Evolutionary conservation across 257 asterid genomes (phyloP).

Genomic region (Paulownia fortunei): DNA sequence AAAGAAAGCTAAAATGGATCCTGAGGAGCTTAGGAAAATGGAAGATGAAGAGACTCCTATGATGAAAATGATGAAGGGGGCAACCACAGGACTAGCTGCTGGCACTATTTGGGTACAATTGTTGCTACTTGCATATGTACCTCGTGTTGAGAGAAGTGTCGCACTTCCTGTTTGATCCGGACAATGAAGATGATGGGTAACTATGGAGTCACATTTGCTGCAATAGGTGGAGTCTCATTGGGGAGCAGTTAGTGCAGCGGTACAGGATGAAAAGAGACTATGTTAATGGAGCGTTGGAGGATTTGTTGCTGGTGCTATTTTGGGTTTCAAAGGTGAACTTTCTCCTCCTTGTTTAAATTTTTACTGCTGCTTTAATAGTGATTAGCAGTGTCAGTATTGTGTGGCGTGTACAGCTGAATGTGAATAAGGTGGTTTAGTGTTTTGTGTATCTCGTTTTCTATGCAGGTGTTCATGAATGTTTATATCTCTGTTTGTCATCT

Average conservation of each 20-base stretch:
- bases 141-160: conserved; percentile 93
- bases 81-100: conserved; percentile 73
- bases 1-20: conserved; percentile 61
- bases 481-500: too few species aligned
- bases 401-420: not conserved
- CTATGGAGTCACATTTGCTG: conserved; percentile 90
- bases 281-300: conserved; percentile 97
- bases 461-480: too few species aligned
- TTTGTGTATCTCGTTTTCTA: too few species aligned
- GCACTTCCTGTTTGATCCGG: conserved; percentile 93
- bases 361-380: not conserved
- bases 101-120: conserved; percentile 92
- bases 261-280: conserved; percentile 89
- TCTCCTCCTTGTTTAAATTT: conserved; percentile 4
- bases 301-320: conserved; percentile 88
- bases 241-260: conserved; percentile 80
- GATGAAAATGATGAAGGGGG: conserved; percentile 79
- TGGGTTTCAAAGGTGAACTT: conserved; percentile 83
- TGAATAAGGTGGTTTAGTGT: too few species aligned
- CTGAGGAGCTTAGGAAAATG: conserved; percentile 69
- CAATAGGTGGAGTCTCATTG: conserved; percentile 91
- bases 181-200: conserved; percentile 96
- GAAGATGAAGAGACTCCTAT: conserved; percentile 77
- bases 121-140: conserved; percentile 94
- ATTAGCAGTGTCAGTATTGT: not conserved